Percentiles rank a stretch among this genome's conserved stretches.
phyloP scores from a whole-genome alignment of 352 stramenopile species.

The Phytophthora cactorum region DNA sequence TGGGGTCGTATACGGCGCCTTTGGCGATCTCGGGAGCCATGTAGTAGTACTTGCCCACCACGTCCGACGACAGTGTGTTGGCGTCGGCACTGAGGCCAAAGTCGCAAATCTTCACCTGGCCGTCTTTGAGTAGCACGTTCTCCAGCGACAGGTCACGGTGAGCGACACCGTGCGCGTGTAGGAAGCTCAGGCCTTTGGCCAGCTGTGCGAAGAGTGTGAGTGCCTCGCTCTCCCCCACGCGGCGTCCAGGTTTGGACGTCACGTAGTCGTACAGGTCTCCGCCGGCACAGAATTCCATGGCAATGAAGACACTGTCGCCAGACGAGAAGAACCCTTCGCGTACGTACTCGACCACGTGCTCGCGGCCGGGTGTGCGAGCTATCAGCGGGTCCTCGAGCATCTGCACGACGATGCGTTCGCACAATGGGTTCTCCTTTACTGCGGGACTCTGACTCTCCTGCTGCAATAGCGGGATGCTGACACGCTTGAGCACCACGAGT shows the following conservation, averaged over 20 bases:
- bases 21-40: constrained; percentile 64
- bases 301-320: constrained; percentile 51
- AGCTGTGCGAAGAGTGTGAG: constrained; percentile 48
- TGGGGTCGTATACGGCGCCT: constrained; percentile 46
- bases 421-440: constrained; percentile 51
- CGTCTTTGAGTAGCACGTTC: constrained; percentile 57
- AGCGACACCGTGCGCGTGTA: constrained; percentile 54
- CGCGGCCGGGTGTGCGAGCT: constrained; percentile 34
- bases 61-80: constrained; percentile 37
- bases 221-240: constrained; percentile 44
- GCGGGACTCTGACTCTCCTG: constrained; percentile 31
- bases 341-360: constrained; percentile 51
- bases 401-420: constrained; percentile 55
- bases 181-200: constrained; percentile 44
- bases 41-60: constrained; percentile 73
- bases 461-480: constrained; percentile 44
- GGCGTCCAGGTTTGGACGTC: constrained; percentile 33
- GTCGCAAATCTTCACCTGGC: constrained; percentile 57
- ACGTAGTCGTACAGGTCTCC: constrained; percentile 68
- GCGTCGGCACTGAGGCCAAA: constrained; percentile 65
- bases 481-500: constrained; percentile 67
- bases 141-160: constrained; percentile 67
- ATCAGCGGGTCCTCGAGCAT: constrained; percentile 36
- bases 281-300: constrained; percentile 71
- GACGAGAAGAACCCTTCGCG: constrained; percentile 47